These are phyloP conservation scores for Arachnomyces sp. DNA, from an alignment of 2,329 filamentous ascomycete species.

Conservation along the genomic window DNA sequence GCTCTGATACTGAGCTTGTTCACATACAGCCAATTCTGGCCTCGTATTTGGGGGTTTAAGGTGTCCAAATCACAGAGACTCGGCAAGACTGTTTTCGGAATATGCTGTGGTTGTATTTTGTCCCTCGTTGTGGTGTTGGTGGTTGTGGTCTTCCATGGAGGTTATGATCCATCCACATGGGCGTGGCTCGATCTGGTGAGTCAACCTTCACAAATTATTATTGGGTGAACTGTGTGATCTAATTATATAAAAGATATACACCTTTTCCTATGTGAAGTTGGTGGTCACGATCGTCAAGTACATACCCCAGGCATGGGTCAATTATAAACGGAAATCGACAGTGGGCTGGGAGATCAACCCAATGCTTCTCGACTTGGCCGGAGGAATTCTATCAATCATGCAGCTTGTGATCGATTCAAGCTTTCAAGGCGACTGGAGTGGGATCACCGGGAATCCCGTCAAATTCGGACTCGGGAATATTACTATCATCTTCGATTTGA, in stretches of 20 bases:
- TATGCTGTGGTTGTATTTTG: slow-evolving; percentile 60
- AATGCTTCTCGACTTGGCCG: slow-evolving; percentile 74
- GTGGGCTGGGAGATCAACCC: slow-evolving; percentile 78
- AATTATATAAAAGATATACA: slow-evolving; percentile 43
- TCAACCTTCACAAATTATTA: slow-evolving; percentile 5
- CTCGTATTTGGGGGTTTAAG: slow-evolving; percentile 66
- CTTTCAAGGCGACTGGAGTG: slow-evolving; percentile 78
- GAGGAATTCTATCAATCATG: slow-evolving; percentile 69
- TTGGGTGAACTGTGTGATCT: slow-evolving; percentile 13
- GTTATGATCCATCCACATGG: slow-evolving; percentile 44
- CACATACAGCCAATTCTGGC: slow-evolving; percentile 68
- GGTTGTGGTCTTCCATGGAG: slow-evolving; percentile 37
- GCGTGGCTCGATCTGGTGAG: slow-evolving; percentile 57
- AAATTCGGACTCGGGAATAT: slow-evolving; percentile 83
- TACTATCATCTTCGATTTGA: slow-evolving; percentile 72
- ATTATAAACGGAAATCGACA: slow-evolving; percentile 78
- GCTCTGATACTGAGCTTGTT: slow-evolving; percentile 64
- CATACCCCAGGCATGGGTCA: slow-evolving; percentile 73
- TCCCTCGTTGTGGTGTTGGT: slow-evolving; percentile 27
- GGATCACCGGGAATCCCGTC: slow-evolving; percentile 81
- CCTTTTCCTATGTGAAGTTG: slow-evolving; percentile 81
- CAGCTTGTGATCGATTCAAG: slow-evolving; percentile 82
- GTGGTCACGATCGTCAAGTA: slow-evolving; percentile 87
- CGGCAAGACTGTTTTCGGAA: slow-evolving; percentile 55
- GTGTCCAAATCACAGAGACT: slow-evolving; percentile 47